Conservation (phyloP, 306 rosid species). For the Vicia villosa region DNA sequence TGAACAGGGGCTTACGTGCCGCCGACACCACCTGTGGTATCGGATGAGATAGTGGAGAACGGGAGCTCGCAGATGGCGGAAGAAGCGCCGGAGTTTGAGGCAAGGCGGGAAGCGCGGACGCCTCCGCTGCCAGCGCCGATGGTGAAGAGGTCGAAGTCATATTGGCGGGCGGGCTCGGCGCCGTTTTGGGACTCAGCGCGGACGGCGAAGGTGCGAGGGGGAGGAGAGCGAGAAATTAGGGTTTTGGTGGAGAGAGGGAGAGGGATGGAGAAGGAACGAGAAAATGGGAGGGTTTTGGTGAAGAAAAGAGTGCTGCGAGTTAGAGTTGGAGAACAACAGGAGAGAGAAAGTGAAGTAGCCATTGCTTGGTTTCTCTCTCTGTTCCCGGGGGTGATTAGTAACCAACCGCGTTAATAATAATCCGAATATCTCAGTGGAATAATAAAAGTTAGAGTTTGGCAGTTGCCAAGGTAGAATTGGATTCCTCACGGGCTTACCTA, state of each 20-base stretch:
- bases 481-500: neutral
- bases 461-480: neutral
- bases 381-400: neutral
- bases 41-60: conserved; percentile 86
- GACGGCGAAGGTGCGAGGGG: conserved; percentile 35
- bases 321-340: conserved; percentile 33
- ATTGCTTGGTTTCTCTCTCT: conserved; percentile 11
- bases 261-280: conserved; percentile 12
- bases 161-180: conserved; percentile 48
- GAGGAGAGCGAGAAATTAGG: conserved; percentile 30
- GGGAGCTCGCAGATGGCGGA: conserved; percentile 97
- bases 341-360: conserved; percentile 41
- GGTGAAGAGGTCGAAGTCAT: conserved; percentile 90
- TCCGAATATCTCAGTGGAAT: neutral
- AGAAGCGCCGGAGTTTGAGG: conserved; percentile 70
- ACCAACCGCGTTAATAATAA: neutral
- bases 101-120: conserved; percentile 85
- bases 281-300: conserved; percentile 26
- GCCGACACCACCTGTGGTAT: conserved; percentile 85
- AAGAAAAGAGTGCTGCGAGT: conserved; percentile 36
- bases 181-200: conserved; percentile 60
- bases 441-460: neutral
- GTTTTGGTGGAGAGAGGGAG: conserved; percentile 27
- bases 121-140: conserved; percentile 97
- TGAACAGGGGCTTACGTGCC: conserved; percentile 71